Evolutionary conservation across 2,329 filamentous ascomycete species (phyloP), one percentile per base, ranked within the genome.

Genomic region (Aspergillus sp.): DNA sequence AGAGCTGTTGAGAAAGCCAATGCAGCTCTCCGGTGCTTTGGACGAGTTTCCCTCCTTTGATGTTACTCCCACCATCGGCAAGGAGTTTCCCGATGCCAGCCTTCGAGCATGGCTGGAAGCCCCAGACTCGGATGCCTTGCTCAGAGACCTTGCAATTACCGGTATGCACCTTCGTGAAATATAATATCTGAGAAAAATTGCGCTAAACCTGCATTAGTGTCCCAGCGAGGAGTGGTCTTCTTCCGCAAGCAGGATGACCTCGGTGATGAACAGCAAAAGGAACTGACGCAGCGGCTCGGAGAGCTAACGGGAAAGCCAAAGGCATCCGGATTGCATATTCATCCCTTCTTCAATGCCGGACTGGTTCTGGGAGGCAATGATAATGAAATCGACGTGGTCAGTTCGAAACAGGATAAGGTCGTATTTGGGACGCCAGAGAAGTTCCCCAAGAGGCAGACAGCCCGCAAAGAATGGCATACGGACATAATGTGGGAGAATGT

Each of bases 211-310:
- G 3, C 1, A 9, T 9, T 10, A 7, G 82, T 86, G 53, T 85
- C 82, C 1, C 77, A 80, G 49, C 77, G 83, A 0, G 82, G 82
- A 7, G 83, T 86, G 3, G 81, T 86, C 30, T 85, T 86, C 68
- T 84, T 86, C 67, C 77, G 82, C 19, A 74, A 77, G 29, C 83
- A 87, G 52, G 68, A 80, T 55, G 70, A 75, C 57, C 64, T 85
- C 34, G 75, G 73, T 52, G 76, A 83, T 57, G 78, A 80, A 1
- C 72, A 82, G 2, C 81, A 85, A 57, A 87, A 87, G 66, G 69
- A 81, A 45, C 71, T 87, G 0, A 78, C 79, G 32, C 71, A 80
- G 8, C 72, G 74, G 1, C 71, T 86, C 2, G 82, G 82, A 6
- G 68, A 78, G 55, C 68, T 84, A 7, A 72, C 75, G 1, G 80